Evolutionary conservation across 768 basidiomycete species (phyloP).

Genomic region (Tricholoma terreum): DNA sequence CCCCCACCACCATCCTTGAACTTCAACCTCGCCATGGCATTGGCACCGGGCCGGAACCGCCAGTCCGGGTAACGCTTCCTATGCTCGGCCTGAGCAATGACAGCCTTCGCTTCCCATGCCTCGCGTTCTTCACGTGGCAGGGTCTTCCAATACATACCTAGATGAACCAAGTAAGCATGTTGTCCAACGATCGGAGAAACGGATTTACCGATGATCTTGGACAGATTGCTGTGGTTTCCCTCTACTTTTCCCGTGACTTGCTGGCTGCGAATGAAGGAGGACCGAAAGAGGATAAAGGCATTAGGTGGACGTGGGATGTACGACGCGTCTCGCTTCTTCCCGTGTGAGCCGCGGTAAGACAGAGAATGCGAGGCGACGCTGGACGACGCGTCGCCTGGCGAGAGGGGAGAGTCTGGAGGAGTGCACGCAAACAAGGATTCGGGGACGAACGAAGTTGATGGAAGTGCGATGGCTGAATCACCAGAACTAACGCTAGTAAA

Average conservation of each 20-base stretch:
- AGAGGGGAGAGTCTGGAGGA: slow-evolving; percentile 10
- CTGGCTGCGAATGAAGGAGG: slow-evolving; percentile 71
- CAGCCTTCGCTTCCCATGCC: slow-evolving; percentile 74
- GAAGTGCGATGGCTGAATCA: slow-evolving; percentile 13
- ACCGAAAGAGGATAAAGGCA: slow-evolving; percentile 83
- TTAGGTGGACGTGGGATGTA: slow-evolving; percentile 84
- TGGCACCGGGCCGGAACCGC: slow-evolving; percentile 69
- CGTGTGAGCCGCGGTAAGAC: slow-evolving; percentile 44
- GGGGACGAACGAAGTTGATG: slow-evolving; percentile 10
- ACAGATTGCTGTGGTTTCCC: slow-evolving; percentile 74
- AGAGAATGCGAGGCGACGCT: slow-evolving; percentile 17
- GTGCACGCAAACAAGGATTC: slow-evolving; percentile 16
- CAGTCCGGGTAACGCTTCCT: slow-evolving; percentile 75
- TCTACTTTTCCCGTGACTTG: slow-evolving; percentile 75
- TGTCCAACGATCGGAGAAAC: background rate
- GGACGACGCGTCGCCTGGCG: slow-evolving; percentile 13
- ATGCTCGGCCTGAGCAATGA: slow-evolving; percentile 70
- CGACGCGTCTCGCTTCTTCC: slow-evolving; percentile 63
- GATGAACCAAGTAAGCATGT: background rate
- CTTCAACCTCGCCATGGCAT: slow-evolving; percentile 39
- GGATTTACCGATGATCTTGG: slow-evolving; percentile 73
- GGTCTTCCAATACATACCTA: slow-evolving; percentile 74
- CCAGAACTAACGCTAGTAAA: slow-evolving; percentile 28
- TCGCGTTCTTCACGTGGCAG: slow-evolving; percentile 65
- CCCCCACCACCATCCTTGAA: slow-evolving; percentile 24